A percentile compares a stretch with the other conserved stretches of the same genome.
phyloP scores from a whole-genome alignment of 352 stramenopile genomes.

The Poterioochromonas sp. region DNA sequence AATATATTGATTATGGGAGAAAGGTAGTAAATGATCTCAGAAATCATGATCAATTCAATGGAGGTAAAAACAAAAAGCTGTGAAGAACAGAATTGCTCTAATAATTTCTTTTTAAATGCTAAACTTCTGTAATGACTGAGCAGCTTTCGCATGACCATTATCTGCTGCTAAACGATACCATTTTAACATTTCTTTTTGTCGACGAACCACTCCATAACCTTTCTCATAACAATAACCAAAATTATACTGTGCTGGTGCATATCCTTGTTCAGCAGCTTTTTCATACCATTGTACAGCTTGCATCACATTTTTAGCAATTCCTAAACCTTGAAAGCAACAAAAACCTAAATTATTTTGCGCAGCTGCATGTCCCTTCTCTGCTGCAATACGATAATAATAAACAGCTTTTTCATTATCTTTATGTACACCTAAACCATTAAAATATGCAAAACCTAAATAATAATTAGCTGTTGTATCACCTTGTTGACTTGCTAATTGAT shows the following conservation, averaged over 20 bases:
- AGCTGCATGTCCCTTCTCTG: not conserved
- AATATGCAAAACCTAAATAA: not conserved
- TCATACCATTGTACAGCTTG: not conserved
- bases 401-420: not conserved
- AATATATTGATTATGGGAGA: no score
- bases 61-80: no score
- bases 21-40: no score
- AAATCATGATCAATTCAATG: no score
- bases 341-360: not conserved
- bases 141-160: not conserved
- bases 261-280: not conserved
- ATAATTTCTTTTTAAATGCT: no score
- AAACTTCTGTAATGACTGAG: no score
- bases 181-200: not conserved
- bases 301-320: not conserved
- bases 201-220: not conserved
- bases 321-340: not conserved
- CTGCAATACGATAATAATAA: not conserved
- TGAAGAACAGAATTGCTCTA: no score
- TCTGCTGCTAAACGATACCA: not conserved
- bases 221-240: conserved; percentile 1
- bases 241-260: not conserved
- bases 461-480: not conserved
- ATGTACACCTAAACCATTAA: not conserved
- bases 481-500: not conserved